Evolutionary conservation across 1,139 yeast species (phyloP), one percentile per base, ranked within the genome.

Genomic region (Arxiozyma heterogenica): DNA sequence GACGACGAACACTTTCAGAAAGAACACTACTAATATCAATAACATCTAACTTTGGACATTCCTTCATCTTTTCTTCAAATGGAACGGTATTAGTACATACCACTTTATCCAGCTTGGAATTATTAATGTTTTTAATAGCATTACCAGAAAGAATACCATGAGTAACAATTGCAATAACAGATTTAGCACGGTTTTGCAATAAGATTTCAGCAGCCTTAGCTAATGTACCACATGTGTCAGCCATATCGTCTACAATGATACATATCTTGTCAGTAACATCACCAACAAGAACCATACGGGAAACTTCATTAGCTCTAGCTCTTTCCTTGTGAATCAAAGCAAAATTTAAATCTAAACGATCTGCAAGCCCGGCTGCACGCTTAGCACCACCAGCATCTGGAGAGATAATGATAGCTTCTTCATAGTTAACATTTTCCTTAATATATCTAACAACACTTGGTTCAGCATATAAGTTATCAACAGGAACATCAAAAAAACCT

Each of bases 371-470:
- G 1, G 98, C 98, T 12, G 96, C 98, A 67, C 98, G 82, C 72
- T 93, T 93, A 57, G 98, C 98, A 55, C 98, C 98, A 65, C 98
- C 98, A 4, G 98, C 98, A 74, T 93, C 98, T 3, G 98, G 98
- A 1, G 97, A 89, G 23, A 90, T 89, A 57, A 93, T 86, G 56
- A 91, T 89, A 42, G 94, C 83, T 59, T 89, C 83, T 47, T 80
- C 75, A 65, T 78, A 83, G 58, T 79, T 77, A 56, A 86, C 78
- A 61, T 83, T 78, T 63, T 88, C 96, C 59, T 82, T 81, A 58
- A 93, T 89, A 68, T 89, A 91, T 66, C 93, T 79, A 56, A 91
- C 88, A 42, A 88, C 96, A 63, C 89, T 83, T 54, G 98, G 98
- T 71, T 93, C 98, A 38, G 96, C 97, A 65, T 91, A 93, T 64